These are phyloP conservation scores for Elsinoe fawcettii DNA, from an alignment of 2,329 filamentous ascomycete species.

Conservation along the genomic window DNA sequence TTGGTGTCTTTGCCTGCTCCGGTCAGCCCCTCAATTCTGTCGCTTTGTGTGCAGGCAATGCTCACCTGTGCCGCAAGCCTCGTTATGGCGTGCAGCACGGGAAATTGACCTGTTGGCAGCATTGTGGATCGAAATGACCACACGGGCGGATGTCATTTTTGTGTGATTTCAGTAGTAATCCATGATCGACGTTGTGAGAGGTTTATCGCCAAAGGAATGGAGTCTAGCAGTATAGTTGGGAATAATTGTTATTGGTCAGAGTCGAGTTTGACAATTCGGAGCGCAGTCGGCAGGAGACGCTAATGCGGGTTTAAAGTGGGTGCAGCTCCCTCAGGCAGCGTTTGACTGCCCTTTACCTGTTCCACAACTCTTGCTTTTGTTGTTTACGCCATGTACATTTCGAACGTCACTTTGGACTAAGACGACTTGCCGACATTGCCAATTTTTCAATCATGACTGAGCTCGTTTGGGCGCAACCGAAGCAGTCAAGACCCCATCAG, in stretches of 20 bases:
- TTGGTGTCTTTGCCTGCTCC: neutral
- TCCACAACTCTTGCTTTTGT: neutral
- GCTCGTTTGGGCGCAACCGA: no score
- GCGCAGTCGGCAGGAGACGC: neutral
- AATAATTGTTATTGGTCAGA: neutral
- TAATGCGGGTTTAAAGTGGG: neutral
- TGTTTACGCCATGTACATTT: neutral
- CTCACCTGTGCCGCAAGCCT: constrained; percentile 7
- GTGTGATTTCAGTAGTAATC: neutral
- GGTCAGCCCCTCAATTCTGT: neutral
- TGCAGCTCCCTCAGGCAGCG: neutral
- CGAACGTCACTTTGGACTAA: neutral
- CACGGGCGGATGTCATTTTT: neutral
- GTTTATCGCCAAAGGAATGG: neutral
- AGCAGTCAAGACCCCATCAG: no score
- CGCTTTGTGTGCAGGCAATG: neutral
- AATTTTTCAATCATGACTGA: no score
- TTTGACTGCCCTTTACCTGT: neutral
- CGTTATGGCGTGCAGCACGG: constrained; percentile 8
- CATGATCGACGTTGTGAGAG: neutral
- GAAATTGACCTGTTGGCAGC: constrained; percentile 8
- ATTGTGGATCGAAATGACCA: neutral
- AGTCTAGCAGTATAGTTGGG: neutral
- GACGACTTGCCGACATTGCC: neutral
- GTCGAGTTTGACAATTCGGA: neutral